A percentile compares a stretch with the other conserved stretches of the same genome.
Evolutionary conservation across 208 protist genomes (phyloP).

Genomic region (Trypanosoma platydactyli): DNA sequence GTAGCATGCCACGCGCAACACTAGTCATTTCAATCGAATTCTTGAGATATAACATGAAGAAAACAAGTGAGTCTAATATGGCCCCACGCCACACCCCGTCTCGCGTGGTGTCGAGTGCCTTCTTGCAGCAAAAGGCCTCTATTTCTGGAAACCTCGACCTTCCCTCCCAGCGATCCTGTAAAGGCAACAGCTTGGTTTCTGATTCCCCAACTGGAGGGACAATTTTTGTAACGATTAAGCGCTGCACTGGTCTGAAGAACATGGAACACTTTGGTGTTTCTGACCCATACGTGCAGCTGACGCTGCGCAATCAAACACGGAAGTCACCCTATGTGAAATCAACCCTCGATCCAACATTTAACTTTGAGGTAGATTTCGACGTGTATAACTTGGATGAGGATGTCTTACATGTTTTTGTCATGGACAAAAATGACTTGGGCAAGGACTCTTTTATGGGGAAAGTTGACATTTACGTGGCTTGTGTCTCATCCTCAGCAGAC

Average conservation of each 20-base stretch:
- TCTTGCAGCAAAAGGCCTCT: slow-evolving; percentile 24
- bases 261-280: slow-evolving; percentile 52
- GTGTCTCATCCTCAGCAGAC: slow-evolving; percentile 19
- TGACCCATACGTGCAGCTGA: slow-evolving; percentile 72
- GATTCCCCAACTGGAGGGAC: slow-evolving; percentile 30
- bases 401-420: slow-evolving; percentile 44
- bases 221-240: slow-evolving; percentile 59
- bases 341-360: slow-evolving; percentile 64
- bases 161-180: slow-evolving; percentile 30
- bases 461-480: slow-evolving; percentile 38
- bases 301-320: slow-evolving; percentile 36
- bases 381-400: slow-evolving; percentile 45
- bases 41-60: slow-evolving; percentile 32
- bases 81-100: slow-evolving; percentile 35
- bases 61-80: slow-evolving; percentile 10
- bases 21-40: slow-evolving; percentile 52
- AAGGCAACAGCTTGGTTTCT: slow-evolving; percentile 1
- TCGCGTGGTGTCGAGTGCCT: slow-evolving; percentile 34
- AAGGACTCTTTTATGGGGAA: slow-evolving; percentile 68
- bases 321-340: slow-evolving; percentile 45
- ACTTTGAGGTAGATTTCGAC: slow-evolving; percentile 59
- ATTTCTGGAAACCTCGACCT: slow-evolving; percentile 13
- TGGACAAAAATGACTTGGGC: slow-evolving; percentile 67
- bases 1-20: slow-evolving; percentile 36
- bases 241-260: slow-evolving; percentile 58